Evolutionary conservation across 306 rosid species (phyloP).

Genomic region (Dicorynia guianensis): DNA sequence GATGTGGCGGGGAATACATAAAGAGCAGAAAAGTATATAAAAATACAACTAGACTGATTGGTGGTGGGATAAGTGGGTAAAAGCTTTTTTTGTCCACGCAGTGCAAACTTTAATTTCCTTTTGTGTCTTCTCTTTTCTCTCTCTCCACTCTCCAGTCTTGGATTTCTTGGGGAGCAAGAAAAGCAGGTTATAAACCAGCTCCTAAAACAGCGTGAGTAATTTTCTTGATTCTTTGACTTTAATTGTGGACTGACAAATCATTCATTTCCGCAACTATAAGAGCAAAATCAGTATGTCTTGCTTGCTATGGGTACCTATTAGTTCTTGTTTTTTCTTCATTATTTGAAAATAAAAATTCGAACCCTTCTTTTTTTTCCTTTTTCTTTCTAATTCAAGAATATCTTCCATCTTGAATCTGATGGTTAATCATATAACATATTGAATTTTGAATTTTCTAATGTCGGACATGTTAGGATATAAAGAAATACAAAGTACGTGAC

Average conservation of each 20-base stretch:
- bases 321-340: not conserved
- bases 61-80: constrained; percentile 46
- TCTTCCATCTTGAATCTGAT: not conserved
- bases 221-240: constrained; percentile 41
- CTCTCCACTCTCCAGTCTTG: constrained; percentile 26
- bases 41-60: not conserved
- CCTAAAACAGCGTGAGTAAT: constrained; percentile 48
- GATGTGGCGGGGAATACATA: constrained; percentile 2
- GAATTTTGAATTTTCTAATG: not conserved
- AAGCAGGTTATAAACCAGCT: constrained; percentile 86
- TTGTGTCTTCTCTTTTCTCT: constrained; percentile 39
- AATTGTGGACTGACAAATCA: not conserved
- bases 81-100: constrained; percentile 61
- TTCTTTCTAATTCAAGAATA: not conserved
- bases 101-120: constrained; percentile 45
- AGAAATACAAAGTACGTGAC: not conserved
- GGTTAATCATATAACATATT: not conserved
- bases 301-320: not conserved
- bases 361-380: not conserved
- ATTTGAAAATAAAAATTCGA: not conserved
- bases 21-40: constrained; percentile 32
- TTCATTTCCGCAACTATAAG: not conserved
- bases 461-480: too few relatives aligned
- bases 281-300: constrained; percentile 7
- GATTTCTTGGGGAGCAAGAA: constrained; percentile 87